Base-by-base conservation (phyloP, 768 basidiomycete genomes). In the Sporobolomyces pararoseus region DNA sequence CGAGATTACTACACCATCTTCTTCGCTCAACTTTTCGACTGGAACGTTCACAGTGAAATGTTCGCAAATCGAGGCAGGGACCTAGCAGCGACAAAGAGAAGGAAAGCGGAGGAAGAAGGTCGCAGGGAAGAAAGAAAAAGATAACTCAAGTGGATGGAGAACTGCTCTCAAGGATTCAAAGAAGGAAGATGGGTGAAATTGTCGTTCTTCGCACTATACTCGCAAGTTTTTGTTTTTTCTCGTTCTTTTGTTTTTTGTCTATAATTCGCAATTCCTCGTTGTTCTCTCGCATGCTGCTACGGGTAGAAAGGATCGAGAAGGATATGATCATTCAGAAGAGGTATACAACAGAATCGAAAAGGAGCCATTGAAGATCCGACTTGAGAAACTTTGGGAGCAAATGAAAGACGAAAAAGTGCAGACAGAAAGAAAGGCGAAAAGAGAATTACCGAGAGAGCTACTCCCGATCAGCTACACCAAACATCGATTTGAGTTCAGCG, bases 401-500 rank as follows among this genome's bases (percentile, higher is more conserved):
- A 57, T 19, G 23, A 25, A 19, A 16, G n/a, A 57, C 46, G 35
- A 57, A 19, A 25, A 57, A 39, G 39, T 3, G 23, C 34, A 32
- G 32, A 16, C 17, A 34, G 35, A 39, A 52, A 50, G 21, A 31
- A 27, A 23, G 27, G 19, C 31, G 50, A 21, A 42, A 5, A 23
- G 50, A 17, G 42, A n/a, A 19, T 27, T 9, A 9, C 17, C 39
- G 39, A 42, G 39, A 39, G 9, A n/a, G 4, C 25, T 46, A 60
- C 23, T 61, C 58, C 47, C 52, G 59, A 16, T 59, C 58, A 21
- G 51, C 37, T 10, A 66, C 59, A 0, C 65, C 65, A 16, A 66
- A 66, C 65, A 66, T 66, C 14, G 58, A 61, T 42, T 66, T 59
- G 50, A 66, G 58, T 35, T 66, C 65, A 9, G 35, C 34, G n/a